Base-by-base conservation (phyloP, 2,329 filamentous ascomycete species). In the Akanthomyces uredinophilus region DNA sequence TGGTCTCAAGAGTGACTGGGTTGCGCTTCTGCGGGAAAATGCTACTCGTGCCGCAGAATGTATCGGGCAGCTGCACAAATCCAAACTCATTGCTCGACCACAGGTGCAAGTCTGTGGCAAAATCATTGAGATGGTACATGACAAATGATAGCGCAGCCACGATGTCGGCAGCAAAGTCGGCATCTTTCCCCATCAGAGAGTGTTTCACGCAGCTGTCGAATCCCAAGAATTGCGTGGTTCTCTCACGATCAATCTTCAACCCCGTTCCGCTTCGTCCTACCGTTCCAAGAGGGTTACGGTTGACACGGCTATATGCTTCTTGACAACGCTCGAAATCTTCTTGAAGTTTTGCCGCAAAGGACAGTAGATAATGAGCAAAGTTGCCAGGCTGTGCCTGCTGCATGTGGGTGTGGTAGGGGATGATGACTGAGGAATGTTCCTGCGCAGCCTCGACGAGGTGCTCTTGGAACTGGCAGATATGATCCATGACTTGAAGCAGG, bases 361-460 rank as follows among this genome's bases (percentile, higher is more conserved):
- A 57, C 18, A 63, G 32, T 11, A 63, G 84, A 37, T 65, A 65
- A 29, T 64, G 63, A 2, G 52, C 64, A 49, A 63, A 58, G 57
- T 63, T 62, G 16, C 59, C 64, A 11, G 64, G 63, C 52, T 65
- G 64, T 16, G 64, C 63, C 51, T 64, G 64, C 44, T 64, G 64
- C 60, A 65, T 60, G 24, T 65, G 64, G 13, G 64, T 64, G 27
- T 64, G 60, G 52, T 61, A 64, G 11, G 63, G 62, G 16, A 65
- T 60, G 22, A 64, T 24, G 1, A 39, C 50, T 5, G n/a, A 27
- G 4, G 44, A 8, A 4, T 64, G 46, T 5, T 54, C 39, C 8
- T 60, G 54, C 2, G 64, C 64, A 13, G 60, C 51, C 20, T 46
- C 44, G 5, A 64, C 11, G 14, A 65, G 60, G 24, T 24, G 29